Base-by-base conservation (phyloP, 306 rosid genomes). In the Fragaria nilgerrensis region DNA sequence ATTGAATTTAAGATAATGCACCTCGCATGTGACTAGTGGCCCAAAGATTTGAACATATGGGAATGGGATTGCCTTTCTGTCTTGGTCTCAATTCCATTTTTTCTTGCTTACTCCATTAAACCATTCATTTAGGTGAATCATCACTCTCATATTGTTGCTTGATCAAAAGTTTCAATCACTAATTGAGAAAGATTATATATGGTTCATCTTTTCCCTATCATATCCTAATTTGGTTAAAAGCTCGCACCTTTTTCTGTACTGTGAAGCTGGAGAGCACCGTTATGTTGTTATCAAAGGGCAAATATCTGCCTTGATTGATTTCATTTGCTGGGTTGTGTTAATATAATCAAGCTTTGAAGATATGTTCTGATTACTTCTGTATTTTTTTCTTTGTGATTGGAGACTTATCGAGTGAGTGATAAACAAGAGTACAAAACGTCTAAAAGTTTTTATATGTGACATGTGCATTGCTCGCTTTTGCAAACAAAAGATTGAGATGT, bases 1-100 rank as follows among this genome's bases (percentile, higher is more conserved):
- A 69, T 49, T 72, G 37, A 71, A 76, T 73, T 20, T 41, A 44
- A 53, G 49, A 73, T 58, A 58, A 73, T 45, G 65, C 69, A 11
- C 66, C 62, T 72, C 71, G 37, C 82, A 32, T 29, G 78, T 74
- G 77, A 25, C 44, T 6, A 53, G 77, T 75, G 80, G 80, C 68
- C 69, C 71, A 29, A 55, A 34, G 3, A 36, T 32, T 36, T 32
- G 48, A 22, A 58, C 72, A 47, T 37, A 17, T 72, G 29, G 47
- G 4, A 36, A 17, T 65, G 70, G 15, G 70, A 36, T 65, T 65
- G 47, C 56, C 65, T 19, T 11, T 17, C 20, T 74, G 43, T 74
- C 29, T 17, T 43, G 43, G 12, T 61, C 58, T 49, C 7, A 32
- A 32, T 43, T n/a, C 8, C 34, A 6, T 59, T 59, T 32, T 7